A percentile compares a stretch with the other conserved stretches of the same genome.
Evolutionary conservation across 2,329 filamentous ascomycete genomes (phyloP).

Genomic region (Beauveria brongniartii): DNA sequence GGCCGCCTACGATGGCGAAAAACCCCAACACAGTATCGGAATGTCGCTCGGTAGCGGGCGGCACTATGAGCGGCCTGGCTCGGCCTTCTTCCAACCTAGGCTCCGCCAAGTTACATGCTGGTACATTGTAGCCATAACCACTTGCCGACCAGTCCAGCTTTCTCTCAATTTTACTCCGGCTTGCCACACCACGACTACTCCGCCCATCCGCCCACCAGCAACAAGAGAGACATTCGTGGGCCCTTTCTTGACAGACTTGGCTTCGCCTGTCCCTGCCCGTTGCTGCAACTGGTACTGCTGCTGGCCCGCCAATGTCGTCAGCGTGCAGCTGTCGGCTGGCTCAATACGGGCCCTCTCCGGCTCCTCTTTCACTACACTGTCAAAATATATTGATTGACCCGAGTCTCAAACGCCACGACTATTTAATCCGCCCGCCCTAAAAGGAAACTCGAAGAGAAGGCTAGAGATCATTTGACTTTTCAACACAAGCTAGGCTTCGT

Average conservation of each 20-base stretch:
- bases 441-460: background rate
- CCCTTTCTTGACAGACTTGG: background rate
- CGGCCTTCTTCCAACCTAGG: background rate
- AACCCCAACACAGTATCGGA: background rate
- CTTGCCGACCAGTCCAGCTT: background rate
- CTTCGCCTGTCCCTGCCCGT: too few species aligned
- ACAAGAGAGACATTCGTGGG: background rate
- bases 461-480: background rate
- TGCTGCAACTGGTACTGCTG: background rate
- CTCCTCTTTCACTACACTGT: background rate
- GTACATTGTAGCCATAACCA: too few species aligned
- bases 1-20: background rate
- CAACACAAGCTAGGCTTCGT: too few species aligned
- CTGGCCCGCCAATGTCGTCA: slow-evolving; percentile 9
- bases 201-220: background rate
- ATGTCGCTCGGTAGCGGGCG: slow-evolving; percentile 6
- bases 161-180: background rate
- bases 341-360: background rate
- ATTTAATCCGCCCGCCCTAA: background rate
- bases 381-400: background rate
- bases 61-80: slow-evolving; percentile 2
- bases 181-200: background rate
- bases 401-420: background rate
- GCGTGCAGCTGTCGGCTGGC: slow-evolving; percentile 1
- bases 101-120: background rate